Percentiles rank a stretch among this genome's conserved stretches.
These are phyloP conservation scores for Craterostigma plantagineum DNA, from an alignment of 257 asterid genomes.

Conservation along the genomic window DNA sequence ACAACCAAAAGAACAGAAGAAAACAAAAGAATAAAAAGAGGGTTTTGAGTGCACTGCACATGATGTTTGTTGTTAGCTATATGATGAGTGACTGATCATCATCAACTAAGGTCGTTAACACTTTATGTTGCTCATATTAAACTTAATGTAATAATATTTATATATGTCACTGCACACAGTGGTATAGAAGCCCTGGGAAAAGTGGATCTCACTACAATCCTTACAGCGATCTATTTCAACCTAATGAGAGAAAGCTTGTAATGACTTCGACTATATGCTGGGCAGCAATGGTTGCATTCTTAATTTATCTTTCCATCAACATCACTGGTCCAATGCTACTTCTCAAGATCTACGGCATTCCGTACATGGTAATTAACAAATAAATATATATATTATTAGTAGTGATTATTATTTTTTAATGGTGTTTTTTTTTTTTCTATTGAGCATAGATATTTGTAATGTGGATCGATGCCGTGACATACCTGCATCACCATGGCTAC, in stretches of 20 bases:
- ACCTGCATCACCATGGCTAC: slow-evolving; percentile 50
- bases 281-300: slow-evolving; percentile 72
- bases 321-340: slow-evolving; percentile 57
- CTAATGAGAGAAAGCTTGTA: slow-evolving; percentile 60
- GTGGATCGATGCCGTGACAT: slow-evolving; percentile 46
- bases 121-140: no score
- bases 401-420: no score
- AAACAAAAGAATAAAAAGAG: no score
- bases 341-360: slow-evolving; percentile 75
- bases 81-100: no score
- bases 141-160: no score
- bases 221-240: slow-evolving; percentile 61
- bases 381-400: neutral
- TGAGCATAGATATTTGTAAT: slow-evolving; percentile 22
- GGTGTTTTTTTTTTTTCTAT: no score
- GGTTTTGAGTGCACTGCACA: no score
- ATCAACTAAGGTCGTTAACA: no score
- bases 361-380: slow-evolving; percentile 68
- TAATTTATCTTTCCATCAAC: slow-evolving; percentile 43
- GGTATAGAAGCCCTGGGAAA: slow-evolving; percentile 30
- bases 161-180: no score
- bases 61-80: no score
- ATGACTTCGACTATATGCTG: slow-evolving; percentile 78
- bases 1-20: no score
- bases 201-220: slow-evolving; percentile 83